Evolutionary conservation across 75 land plant genomes (phyloP).

Genomic region (Picea glauca): DNA sequence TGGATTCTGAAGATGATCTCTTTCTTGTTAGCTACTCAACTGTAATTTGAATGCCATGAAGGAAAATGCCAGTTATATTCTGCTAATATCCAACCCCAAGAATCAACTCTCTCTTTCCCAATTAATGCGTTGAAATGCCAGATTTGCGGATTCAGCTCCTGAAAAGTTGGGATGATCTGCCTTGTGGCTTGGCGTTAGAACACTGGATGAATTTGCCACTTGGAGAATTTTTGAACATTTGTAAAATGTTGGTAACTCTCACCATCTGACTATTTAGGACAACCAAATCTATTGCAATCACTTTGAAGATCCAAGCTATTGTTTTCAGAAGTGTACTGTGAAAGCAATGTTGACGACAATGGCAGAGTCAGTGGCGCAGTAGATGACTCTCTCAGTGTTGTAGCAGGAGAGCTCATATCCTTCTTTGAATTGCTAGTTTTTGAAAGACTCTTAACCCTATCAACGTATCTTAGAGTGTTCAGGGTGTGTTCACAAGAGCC

Average conservation of each 20-base stretch:
- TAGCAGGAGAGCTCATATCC: conserved; percentile 21
- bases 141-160: no score
- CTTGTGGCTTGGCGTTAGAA: no score
- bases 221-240: conserved; percentile 1
- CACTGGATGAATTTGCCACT: background rate
- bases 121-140: no score
- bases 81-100: no score
- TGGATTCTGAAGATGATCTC: no score
- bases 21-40: no score
- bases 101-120: no score
- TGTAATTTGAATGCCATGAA: no score
- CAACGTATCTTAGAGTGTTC: conserved; percentile 97
- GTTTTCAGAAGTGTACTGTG: conserved; percentile 15
- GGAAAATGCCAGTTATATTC: no score
- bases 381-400: conserved; percentile 41
- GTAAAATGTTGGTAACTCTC: conserved; percentile 9
- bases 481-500: conserved; percentile 98
- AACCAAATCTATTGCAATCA: conserved; percentile 22
- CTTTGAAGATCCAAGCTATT: conserved; percentile 12
- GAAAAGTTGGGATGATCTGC: no score
- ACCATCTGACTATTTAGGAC: conserved; percentile 32
- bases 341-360: conserved; percentile 18
- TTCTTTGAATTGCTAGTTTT: conserved; percentile 76
- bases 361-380: conserved; percentile 22
- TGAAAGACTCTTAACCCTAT: conserved; percentile 99